Evolutionary conservation across 495 filamentous ascomycete species (phyloP).

Genomic region (Physcia stellaris): DNA sequence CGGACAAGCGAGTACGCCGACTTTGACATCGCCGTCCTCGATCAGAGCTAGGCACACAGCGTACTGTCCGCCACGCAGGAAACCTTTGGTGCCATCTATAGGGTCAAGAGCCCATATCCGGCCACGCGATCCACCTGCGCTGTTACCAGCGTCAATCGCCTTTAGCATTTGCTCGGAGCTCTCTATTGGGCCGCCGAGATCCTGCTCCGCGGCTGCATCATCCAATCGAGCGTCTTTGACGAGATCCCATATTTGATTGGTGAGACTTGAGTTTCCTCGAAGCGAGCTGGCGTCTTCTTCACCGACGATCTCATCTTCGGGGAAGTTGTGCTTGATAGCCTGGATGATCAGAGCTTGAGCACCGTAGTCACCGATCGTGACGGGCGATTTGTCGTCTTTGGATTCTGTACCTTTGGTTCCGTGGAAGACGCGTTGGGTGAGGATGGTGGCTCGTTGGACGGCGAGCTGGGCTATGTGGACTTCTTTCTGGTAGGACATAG

Average conservation of each 20-base stretch:
- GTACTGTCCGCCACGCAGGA: constrained; percentile 94
- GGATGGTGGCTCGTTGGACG: constrained; percentile 73
- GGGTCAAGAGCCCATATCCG: constrained; percentile 95
- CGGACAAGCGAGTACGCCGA: constrained; percentile 86
- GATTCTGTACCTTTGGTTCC: constrained; percentile 84
- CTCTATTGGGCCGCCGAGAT: constrained; percentile 60
- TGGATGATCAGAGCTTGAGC: constrained; percentile 92
- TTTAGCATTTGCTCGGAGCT: constrained; percentile 66
- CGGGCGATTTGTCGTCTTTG: constrained; percentile 90
- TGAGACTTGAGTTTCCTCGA: constrained; percentile 49
- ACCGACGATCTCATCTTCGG: constrained; percentile 77
- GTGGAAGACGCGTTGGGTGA: constrained; percentile 89
- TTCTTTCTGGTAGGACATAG: constrained; percentile 60
- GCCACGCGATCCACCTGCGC: constrained; percentile 62
- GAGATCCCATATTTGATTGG: constrained; percentile 67
- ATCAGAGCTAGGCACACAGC: constrained; percentile 87
- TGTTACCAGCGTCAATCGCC: constrained; percentile 72
- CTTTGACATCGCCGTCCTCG: constrained; percentile 86
- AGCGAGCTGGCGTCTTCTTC: constrained; percentile 83
- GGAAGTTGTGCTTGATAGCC: constrained; percentile 80
- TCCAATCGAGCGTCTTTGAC: constrained; percentile 60
- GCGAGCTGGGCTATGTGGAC: constrained; percentile 78
- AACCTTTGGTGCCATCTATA: constrained; percentile 95
- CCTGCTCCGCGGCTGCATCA: constrained; percentile 46
- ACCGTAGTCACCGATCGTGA: constrained; percentile 95